Evolutionary conservation across 495 filamentous ascomycete species (phyloP).

Genomic region (Penicillium ucsense): DNA sequence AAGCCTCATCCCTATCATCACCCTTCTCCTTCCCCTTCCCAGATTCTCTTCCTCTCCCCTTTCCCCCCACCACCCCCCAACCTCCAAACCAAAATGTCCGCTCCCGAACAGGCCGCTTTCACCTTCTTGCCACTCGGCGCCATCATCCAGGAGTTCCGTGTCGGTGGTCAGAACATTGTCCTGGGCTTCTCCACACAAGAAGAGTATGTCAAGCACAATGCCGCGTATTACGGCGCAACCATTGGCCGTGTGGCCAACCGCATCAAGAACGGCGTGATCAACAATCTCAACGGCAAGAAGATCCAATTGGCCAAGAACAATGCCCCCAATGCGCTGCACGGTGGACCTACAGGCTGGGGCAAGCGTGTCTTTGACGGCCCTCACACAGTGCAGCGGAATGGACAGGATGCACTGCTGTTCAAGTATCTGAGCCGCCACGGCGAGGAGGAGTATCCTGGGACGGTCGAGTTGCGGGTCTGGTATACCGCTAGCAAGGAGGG

Average conservation of each 20-base stretch:
- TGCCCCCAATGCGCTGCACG: slow-evolving; percentile 70
- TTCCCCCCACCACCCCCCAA: too few relatives aligned
- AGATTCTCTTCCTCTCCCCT: background rate
- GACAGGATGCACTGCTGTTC: slow-evolving; percentile 69
- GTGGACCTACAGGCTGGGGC: slow-evolving; percentile 74
- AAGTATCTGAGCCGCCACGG: slow-evolving; percentile 61
- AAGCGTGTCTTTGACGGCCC: slow-evolving; percentile 76
- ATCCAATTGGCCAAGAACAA: slow-evolving; percentile 69
- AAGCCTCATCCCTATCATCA: background rate
- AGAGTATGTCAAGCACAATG: slow-evolving; percentile 64
- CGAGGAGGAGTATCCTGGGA: slow-evolving; percentile 82
- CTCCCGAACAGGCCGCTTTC: slow-evolving; percentile 25
- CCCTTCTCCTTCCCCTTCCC: too few relatives aligned
- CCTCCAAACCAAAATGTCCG: slow-evolving; percentile 9
- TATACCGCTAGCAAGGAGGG: slow-evolving; percentile 67
- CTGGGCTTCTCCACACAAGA: slow-evolving; percentile 67
- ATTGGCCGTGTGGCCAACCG: slow-evolving; percentile 92
- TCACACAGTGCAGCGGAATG: slow-evolving; percentile 50
- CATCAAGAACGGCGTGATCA: slow-evolving; percentile 60
- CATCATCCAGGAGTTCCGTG: slow-evolving; percentile 74
- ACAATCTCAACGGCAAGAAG: slow-evolving; percentile 58
- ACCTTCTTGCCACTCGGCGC: slow-evolving; percentile 78
- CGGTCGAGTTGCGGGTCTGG: slow-evolving; percentile 65
- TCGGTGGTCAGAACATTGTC: slow-evolving; percentile 75
- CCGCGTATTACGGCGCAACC: slow-evolving; percentile 79